Conservation (phyloP, 108 stramenopile species). For the Phaeodactylum tricornutum region DNA sequence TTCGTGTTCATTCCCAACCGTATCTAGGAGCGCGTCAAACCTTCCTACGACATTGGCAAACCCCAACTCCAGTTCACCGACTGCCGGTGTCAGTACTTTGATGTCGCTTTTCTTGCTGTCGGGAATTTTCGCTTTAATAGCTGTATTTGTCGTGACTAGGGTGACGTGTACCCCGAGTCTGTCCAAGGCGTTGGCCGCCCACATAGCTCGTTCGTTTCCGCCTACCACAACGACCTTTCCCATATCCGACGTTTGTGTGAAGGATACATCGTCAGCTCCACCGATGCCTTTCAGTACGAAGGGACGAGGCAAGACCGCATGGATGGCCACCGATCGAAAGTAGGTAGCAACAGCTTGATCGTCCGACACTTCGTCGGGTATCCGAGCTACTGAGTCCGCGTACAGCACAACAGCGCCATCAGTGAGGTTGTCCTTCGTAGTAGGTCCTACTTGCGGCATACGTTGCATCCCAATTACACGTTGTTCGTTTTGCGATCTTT, state of each 20-base stretch:
- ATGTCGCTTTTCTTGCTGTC: slow-evolving; percentile 8
- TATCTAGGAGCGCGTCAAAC: slow-evolving; percentile 76
- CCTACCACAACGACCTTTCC: slow-evolving; percentile 59
- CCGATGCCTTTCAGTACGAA: slow-evolving; percentile 38
- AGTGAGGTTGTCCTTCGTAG: too few species aligned
- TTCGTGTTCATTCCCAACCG: slow-evolving; percentile 18
- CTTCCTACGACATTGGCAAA: slow-evolving; percentile 47
- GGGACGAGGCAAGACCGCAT: slow-evolving; percentile 50
- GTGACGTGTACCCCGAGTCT: slow-evolving; percentile 51
- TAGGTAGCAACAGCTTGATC: slow-evolving; percentile 52
- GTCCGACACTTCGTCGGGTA: slow-evolving; percentile 40
- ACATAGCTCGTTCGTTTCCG: slow-evolving; percentile 55
- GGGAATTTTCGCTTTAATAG: neutral
- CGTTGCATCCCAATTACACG: too few species aligned
- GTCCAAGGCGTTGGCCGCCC: slow-evolving; percentile 55
- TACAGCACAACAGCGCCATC: too few species aligned
- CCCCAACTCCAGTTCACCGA: slow-evolving; percentile 41
- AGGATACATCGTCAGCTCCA: slow-evolving; percentile 29
- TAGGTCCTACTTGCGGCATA: too few species aligned
- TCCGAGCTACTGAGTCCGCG: slow-evolving; percentile 38
- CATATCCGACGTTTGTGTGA: neutral
- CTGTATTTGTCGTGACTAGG: slow-evolving; percentile 39
- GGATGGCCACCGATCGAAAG: slow-evolving; percentile 38
- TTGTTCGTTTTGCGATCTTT: too few species aligned
- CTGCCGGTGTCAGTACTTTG: slow-evolving; percentile 35